Evolutionary conservation across 2,329 filamentous ascomycete genomes (phyloP), one percentile per base, ranked within the genome.

Genomic region (Ilyonectria robusta): DNA sequence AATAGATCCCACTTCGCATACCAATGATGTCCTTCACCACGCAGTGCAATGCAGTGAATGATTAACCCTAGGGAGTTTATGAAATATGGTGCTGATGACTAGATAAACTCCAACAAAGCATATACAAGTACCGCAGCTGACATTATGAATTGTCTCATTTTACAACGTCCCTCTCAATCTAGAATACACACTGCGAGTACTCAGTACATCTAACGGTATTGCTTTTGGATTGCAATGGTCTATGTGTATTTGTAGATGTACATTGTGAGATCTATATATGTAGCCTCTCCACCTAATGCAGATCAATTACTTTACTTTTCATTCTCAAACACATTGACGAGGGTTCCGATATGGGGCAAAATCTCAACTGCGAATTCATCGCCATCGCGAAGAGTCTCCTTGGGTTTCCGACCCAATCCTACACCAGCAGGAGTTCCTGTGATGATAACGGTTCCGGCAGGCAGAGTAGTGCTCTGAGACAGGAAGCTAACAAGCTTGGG

Each of bases 361-460:
- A 85, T 80, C 76, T 84, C 82, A 6, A 85, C 82, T 0, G 80
- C 78, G 65, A 82, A 84, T 71, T 84, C 80, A 76, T 93, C 92
- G 2, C 91, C 90, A 76, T 93, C 86, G 78, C 89, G 89, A 55
- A 94, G 79, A 86, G 91, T 92, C 21, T 92, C 75, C 69, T 87
- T 87, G 4, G 91, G 91, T 55, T 86, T 90, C 63, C 87, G 85
- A n/a, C 90, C 91, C 85, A 92, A 89, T 2, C 90, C 91, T 19
- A 94, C 91, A 29, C 92, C 92, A 65, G 90, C 86, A 0, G 91
- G 92, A 7, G 90, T 92, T 66, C 90, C 90, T 6, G 89, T 92
- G 70, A 91, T 90, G 62, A 92, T 90, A 57, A 91, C 62, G 75
- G 91, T 89, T 23, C 89, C 90, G 1, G 88, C 86, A 47, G 89